phyloP scores from a whole-genome alignment of 1,139 yeast genomes.

The Kodamaea fungicola region DNA sequence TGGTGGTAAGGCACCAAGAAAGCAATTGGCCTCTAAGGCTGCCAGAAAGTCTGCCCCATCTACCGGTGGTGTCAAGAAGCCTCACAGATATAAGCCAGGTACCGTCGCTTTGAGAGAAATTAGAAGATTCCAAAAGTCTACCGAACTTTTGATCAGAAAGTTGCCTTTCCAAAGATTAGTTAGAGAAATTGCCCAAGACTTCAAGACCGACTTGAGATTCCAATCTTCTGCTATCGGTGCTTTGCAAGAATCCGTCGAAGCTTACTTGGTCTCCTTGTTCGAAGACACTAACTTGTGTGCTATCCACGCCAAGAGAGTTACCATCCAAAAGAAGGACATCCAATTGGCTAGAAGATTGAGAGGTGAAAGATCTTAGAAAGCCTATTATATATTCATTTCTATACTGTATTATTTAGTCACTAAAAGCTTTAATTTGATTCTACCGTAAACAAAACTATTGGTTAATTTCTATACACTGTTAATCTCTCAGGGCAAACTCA shows the following conservation, averaged over 20 bases:
- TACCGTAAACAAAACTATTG: no score
- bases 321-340: constrained; percentile 98
- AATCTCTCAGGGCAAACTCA: no score
- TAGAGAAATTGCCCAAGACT: constrained; percentile 96
- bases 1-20: constrained; percentile 99
- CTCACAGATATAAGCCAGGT: constrained; percentile 99
- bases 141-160: constrained; percentile 95
- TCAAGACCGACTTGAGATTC: constrained; percentile 97
- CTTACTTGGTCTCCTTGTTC: constrained; percentile 83
- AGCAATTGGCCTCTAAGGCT: constrained; percentile 98
- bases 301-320: constrained; percentile 97
- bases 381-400: constrained; percentile 8
- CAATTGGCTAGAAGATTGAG: constrained; percentile 99
- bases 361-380: constrained; percentile 69
- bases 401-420: constrained; percentile 9
- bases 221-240: constrained; percentile 99
- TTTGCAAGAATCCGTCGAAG: constrained; percentile 98
- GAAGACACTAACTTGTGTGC: constrained; percentile 99
- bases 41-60: constrained; percentile 98
- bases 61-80: constrained; percentile 99
- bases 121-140: constrained; percentile 98
- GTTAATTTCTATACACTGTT: no score
- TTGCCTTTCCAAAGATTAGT: constrained; percentile 98
- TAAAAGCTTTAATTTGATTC: no score
- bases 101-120: constrained; percentile 99